These are phyloP conservation scores for Trichocladium uniseriatum DNA, from an alignment of 495 filamentous ascomycete genomes.

Conservation along the genomic window DNA sequence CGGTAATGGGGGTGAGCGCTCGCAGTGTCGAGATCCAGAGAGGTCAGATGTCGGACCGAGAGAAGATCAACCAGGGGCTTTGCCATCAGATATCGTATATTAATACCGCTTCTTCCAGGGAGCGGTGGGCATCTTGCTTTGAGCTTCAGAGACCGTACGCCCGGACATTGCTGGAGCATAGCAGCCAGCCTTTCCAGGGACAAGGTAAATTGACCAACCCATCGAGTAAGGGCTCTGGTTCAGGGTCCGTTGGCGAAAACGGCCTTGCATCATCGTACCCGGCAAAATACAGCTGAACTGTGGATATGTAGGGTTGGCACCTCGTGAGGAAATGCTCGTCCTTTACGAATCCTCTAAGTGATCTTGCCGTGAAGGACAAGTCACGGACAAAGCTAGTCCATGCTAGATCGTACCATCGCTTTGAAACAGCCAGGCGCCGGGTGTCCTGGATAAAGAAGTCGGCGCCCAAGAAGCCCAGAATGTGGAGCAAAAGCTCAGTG, in stretches of 20 bases:
- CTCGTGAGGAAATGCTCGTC: not conserved
- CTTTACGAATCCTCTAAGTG: not conserved
- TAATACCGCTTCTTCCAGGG: not conserved
- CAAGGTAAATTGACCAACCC: not conserved
- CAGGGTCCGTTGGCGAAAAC: too few relatives aligned
- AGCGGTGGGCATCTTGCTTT: not conserved
- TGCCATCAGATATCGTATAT: not conserved
- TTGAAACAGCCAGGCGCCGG: not conserved
- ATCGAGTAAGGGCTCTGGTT: too few relatives aligned
- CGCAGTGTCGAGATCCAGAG: not conserved
- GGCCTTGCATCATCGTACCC: too few relatives aligned
- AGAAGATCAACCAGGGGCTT: not conserved
- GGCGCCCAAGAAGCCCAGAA: not conserved
- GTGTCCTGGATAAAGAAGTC: conserved; percentile 1
- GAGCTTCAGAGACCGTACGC: not conserved
- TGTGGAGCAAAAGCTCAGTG: not conserved
- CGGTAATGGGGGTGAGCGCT: not conserved
- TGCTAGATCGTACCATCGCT: not conserved
- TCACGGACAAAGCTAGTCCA: not conserved
- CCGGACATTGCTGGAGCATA: not conserved
- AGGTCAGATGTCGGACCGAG: not conserved
- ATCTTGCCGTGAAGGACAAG: not conserved
- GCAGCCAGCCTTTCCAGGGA: not conserved
- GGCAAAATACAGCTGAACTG: too few relatives aligned
- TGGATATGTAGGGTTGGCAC: not conserved